These are phyloP conservation scores for Aegilops speltoides DNA, from an alignment of 176 grass and related monocot species.

Conservation along the genomic window DNA sequence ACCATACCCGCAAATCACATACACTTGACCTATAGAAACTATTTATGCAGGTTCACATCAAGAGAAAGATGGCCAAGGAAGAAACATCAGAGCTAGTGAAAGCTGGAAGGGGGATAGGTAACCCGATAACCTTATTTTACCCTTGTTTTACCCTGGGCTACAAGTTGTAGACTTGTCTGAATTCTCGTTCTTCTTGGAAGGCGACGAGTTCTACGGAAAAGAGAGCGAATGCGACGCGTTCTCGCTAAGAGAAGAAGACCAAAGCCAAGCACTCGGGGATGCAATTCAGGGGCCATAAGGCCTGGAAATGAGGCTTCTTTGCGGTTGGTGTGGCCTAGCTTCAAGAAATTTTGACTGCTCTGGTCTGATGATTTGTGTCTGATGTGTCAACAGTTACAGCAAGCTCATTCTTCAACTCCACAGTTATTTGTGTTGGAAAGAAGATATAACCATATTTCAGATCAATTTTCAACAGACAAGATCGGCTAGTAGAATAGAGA, in stretches of 20 bases:
- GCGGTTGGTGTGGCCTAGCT: not conserved
- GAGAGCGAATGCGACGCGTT: conserved; percentile 59
- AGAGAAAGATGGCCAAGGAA: conserved; percentile 64
- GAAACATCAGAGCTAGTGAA: conserved; percentile 60
- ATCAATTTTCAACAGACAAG: too few species aligned
- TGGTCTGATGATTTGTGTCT: too few species aligned
- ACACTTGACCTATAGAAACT: not conserved
- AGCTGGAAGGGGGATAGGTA: conserved; percentile 85
- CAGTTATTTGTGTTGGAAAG: too few species aligned
- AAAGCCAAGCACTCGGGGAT: conserved; percentile 45
- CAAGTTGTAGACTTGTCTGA: not conserved
- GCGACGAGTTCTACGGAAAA: conserved; percentile 1
- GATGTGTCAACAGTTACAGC: too few species aligned
- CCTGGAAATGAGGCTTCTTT: conserved; percentile 65
- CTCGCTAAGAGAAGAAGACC: conserved; percentile 60
- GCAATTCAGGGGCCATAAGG: conserved; percentile 77
- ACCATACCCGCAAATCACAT: too few species aligned
- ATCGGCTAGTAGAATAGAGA: too few species aligned
- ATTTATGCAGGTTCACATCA: conserved; percentile 47
- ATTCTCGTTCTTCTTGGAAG: not conserved
- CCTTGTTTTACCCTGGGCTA: not conserved
- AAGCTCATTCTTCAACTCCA: too few species aligned
- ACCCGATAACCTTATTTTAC: not conserved
- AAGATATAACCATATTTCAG: too few species aligned
- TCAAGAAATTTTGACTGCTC: too few species aligned